Evolutionary conservation across 75 land plant species (phyloP).

Genomic region (Picea sitchensis): DNA sequence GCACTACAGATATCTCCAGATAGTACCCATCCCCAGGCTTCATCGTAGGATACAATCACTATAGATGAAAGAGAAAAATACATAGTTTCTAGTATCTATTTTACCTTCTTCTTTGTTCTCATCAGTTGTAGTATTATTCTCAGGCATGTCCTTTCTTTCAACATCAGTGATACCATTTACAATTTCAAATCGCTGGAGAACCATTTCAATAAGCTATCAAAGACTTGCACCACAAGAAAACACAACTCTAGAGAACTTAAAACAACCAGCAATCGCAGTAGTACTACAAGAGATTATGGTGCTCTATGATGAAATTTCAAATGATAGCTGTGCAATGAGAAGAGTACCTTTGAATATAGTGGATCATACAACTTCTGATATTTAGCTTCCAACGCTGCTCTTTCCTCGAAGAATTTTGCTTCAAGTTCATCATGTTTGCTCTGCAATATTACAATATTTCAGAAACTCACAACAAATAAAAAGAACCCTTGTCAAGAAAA

Average conservation of each 20-base stretch:
- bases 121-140: slow-evolving; percentile 30
- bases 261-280: too few relatives aligned
- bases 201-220: not conserved
- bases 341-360: slow-evolving; percentile 64
- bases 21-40: not conserved
- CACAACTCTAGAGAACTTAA: too few relatives aligned
- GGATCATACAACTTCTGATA: slow-evolving; percentile 89
- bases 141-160: slow-evolving; percentile 40
- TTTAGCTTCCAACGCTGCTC: slow-evolving; percentile 83
- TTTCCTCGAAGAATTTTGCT: slow-evolving; percentile 85
- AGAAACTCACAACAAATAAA: too few relatives aligned
- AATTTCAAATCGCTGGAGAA: slow-evolving; percentile 69
- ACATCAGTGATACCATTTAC: slow-evolving; percentile 77
- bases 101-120: slow-evolving; percentile 48
- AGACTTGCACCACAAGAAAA: too few relatives aligned
- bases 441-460: slow-evolving; percentile 16
- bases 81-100: too few relatives aligned
- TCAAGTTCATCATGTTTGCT: slow-evolving; percentile 78
- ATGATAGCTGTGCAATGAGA: too few relatives aligned
- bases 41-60: too few relatives aligned
- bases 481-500: too few relatives aligned
- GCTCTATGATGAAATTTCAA: too few relatives aligned
- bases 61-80: too few relatives aligned
- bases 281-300: too few relatives aligned
- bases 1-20: not conserved